Conservation (phyloP, 2,329 filamentous ascomycete species). For the Laburnicola sp. region DNA sequence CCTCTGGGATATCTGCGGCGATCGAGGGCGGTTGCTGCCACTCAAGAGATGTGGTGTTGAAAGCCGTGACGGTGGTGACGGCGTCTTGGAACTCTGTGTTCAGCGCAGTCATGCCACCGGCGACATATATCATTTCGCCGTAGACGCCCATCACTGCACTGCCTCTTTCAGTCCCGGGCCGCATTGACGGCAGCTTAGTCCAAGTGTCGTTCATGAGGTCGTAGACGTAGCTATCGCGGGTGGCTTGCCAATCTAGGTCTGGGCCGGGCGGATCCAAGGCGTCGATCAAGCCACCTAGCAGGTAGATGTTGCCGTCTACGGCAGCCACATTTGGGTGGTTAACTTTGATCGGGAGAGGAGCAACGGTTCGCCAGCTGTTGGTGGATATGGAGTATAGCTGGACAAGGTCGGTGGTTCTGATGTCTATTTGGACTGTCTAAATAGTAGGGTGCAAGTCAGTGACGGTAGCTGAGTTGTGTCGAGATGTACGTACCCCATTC, state of each 20-base stretch:
- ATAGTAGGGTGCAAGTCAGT: background rate
- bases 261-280: background rate
- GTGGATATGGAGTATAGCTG: conserved; percentile 8
- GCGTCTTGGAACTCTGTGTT: background rate
- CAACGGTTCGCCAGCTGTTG: conserved; percentile 10
- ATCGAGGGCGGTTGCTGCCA: background rate
- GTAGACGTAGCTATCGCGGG: conserved; percentile 8
- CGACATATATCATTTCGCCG: conserved; percentile 12
- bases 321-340: conserved; percentile 17
- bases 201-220: conserved; percentile 6
- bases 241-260: conserved; percentile 1
- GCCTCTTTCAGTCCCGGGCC: conserved; percentile 5
- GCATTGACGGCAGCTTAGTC: conserved; percentile 7
- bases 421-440: background rate
- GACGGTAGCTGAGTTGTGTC: too few relatives aligned
- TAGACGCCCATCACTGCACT: conserved; percentile 9
- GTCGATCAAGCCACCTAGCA: conserved; percentile 13
- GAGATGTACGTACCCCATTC: background rate
- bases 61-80: background rate
- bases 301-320: conserved; percentile 12
- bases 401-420: conserved; percentile 1
- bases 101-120: conserved; percentile 9
- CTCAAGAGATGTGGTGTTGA: background rate
- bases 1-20: conserved; percentile 8
- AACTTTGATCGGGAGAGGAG: conserved; percentile 10